phyloP scores from a whole-genome alignment of 83 land plant species.

The Picea abies region DNA sequence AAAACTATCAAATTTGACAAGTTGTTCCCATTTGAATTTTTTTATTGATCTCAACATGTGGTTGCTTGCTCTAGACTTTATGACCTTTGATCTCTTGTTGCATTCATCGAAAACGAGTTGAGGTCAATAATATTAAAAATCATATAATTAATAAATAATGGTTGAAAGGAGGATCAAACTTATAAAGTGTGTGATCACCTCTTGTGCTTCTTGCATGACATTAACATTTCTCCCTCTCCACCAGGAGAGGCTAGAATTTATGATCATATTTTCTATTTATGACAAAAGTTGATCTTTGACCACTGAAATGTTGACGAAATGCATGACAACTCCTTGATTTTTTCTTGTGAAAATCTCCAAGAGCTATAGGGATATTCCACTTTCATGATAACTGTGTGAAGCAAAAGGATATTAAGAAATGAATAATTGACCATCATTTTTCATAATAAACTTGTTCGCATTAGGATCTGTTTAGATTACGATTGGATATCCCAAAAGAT shows the following conservation, averaged over 20 bases:
- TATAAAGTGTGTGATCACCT: slow-evolving; percentile 26
- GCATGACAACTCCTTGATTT: slow-evolving; percentile 56
- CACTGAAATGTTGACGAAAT: slow-evolving; percentile 42
- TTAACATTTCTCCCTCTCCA: slow-evolving; percentile 43
- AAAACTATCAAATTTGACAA: no score
- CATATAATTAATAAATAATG: background rate
- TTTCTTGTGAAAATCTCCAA: slow-evolving; percentile 54
- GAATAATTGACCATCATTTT: slow-evolving; percentile 59
- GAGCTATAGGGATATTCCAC: slow-evolving; percentile 63
- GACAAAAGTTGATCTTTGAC: slow-evolving; percentile 47
- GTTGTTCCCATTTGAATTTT: no score
- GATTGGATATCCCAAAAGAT: slow-evolving; percentile 54
- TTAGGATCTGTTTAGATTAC: slow-evolving; percentile 70
- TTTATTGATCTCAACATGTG: no score
- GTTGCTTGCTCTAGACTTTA: no score
- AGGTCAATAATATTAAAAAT: background rate
- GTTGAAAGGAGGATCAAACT: background rate
- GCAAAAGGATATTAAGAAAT: slow-evolving; percentile 69
- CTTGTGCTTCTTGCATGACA: slow-evolving; percentile 56
- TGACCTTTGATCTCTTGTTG: no score
- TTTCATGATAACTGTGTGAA: slow-evolving; percentile 55
- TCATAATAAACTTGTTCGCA: slow-evolving; percentile 57
- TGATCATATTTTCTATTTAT: slow-evolving; percentile 39
- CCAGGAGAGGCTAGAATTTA: slow-evolving; percentile 32
- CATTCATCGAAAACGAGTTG: background rate